Evolutionary conservation across 2,329 filamentous ascomycete species (phyloP), one percentile per base, ranked within the genome.

Genomic region (Penicillium fuscoglaucum): DNA sequence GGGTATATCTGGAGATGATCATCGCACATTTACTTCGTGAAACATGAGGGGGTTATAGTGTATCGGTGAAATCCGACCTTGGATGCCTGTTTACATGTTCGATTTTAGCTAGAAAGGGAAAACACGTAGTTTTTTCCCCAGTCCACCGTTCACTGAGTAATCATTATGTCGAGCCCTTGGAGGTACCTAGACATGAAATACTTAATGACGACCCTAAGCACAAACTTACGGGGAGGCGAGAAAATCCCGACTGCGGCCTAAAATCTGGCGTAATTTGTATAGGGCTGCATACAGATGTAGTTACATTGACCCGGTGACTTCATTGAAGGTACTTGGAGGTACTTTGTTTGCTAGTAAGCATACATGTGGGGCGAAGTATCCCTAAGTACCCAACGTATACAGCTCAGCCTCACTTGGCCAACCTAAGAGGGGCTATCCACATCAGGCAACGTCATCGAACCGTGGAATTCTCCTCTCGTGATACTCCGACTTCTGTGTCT

Each of bases 1-100:
- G 55, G 15, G 26, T 59, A 0, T 74, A 74, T 62, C 37, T 65
- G 35, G 60, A 64, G 26, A 66, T 73, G 58, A 69, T 74, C 13
- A 52, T 44, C 31, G 55, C 33, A 13, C 70, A 74, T 64, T 57
- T 74, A 54, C 26, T n/a, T 4, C 10, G 8, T n/a, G 1, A 45
- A 26, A 6, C 3, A 6, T 52, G 28, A 44, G 28, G 10, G 26
- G 19, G 13, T 1, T 4, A 17, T 2, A 3, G 3, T 41, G 10
- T 29, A 29, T 21, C 12, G 3, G n/a, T 43, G 9, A 10, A 21
- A 21, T 29, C 21, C 10, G n/a, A 21, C 7, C 4, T 24, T 33
- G 4, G 12, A 33, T 47, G 12, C 13, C n/a, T 35, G 12, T 9
- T 47, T 17, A 19, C 13, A 33, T 33, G 45, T 24, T 8, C 4